Percentiles rank a stretch among this genome's conserved stretches.
Conservation (phyloP, 2,329 filamentous ascomycete genomes). For the Teratosphaeria gauchensis region DNA sequence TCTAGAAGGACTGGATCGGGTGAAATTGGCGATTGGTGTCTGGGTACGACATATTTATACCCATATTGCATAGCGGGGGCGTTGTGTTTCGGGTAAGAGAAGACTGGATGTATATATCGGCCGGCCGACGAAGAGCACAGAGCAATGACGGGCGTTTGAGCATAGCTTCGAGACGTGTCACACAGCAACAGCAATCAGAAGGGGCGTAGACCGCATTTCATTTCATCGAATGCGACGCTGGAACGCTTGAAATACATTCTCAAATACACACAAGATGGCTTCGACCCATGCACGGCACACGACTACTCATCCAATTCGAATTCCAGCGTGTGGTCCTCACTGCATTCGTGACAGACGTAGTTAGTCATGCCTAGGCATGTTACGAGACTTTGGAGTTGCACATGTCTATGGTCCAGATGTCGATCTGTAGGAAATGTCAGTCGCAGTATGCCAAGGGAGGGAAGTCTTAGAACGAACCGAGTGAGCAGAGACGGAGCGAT, state of each 20-base stretch:
- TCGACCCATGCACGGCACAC: no score
- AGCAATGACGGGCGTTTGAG: background rate
- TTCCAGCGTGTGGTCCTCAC: background rate
- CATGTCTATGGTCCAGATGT: conserved; percentile 39
- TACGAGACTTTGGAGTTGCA: conserved; percentile 16
- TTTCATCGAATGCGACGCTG: background rate
- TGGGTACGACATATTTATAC: background rate
- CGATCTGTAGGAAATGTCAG: conserved; percentile 18
- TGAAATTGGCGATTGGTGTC: background rate
- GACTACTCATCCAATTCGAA: background rate
- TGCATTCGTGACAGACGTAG: background rate
- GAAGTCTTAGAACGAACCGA: conserved; percentile 13
- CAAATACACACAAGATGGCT: no score
- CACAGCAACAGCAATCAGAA: background rate
- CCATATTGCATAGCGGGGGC: background rate
- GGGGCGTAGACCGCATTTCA: background rate
- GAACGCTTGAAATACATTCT: background rate
- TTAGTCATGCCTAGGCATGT: background rate
- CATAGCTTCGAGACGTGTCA: background rate
- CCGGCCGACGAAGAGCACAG: background rate
- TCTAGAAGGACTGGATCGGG: no score
- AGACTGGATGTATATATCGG: background rate
- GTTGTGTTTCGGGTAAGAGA: background rate
- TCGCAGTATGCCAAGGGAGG: background rate
- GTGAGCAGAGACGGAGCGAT: conserved; percentile 36